These are phyloP conservation scores for Cyclotella cryptica DNA, from an alignment of 108 stramenopile species.

Conservation along the genomic window DNA sequence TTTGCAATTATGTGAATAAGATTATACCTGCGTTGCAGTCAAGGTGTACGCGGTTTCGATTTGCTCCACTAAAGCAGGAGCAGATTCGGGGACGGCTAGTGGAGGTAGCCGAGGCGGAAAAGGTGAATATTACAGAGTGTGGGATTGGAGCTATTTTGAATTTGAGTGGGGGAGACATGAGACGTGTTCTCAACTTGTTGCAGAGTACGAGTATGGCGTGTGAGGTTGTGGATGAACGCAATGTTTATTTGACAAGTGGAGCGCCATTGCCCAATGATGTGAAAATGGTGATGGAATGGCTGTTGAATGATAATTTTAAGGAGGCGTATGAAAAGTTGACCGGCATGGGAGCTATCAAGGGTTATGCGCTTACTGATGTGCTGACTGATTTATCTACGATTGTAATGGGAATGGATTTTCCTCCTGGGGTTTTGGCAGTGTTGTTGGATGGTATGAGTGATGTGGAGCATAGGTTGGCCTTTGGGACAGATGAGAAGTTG, in stretches of 20 bases:
- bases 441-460: conserved; percentile 83
- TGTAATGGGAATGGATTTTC: conserved; percentile 59
- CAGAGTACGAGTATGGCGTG: conserved; percentile 89
- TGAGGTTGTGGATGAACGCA: conserved; percentile 60
- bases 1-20: conserved; percentile 97
- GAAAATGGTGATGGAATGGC: conserved; percentile 58
- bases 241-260: conserved; percentile 87
- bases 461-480: conserved; percentile 82
- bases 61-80: conserved; percentile 82
- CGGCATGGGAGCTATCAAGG: conserved; percentile 67
- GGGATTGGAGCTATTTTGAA: conserved; percentile 80
- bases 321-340: conserved; percentile 64
- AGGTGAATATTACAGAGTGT: conserved; percentile 66
- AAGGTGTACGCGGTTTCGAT: conserved; percentile 95
- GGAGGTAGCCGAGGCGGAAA: conserved; percentile 76
- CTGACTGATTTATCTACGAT: conserved; percentile 68
- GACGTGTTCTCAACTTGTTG: conserved; percentile 90
- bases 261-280: conserved; percentile 84
- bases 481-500: conserved; percentile 81
- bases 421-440: conserved; percentile 63
- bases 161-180: conserved; percentile 90
- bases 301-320: conserved; percentile 76
- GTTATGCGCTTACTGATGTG: conserved; percentile 84
- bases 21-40: conserved; percentile 96
- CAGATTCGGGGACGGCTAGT: conserved; percentile 84